Conservation (phyloP, 2,329 filamentous ascomycete species). For the Monosporascus ibericus region DNA sequence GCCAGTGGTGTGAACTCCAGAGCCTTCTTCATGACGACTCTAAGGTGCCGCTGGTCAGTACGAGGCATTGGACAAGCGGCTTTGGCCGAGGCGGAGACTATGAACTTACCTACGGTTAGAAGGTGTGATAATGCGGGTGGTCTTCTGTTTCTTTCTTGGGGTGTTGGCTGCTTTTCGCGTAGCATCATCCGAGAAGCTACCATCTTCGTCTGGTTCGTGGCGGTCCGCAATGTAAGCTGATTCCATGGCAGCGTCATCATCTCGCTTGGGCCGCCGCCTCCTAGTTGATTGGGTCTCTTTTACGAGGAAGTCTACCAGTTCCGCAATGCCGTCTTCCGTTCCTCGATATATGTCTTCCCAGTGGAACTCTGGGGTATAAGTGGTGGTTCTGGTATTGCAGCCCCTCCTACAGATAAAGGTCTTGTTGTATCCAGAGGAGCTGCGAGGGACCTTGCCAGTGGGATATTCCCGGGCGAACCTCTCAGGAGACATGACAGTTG, state of each 20-base stretch:
- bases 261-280: conserved; percentile 34
- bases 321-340: conserved; percentile 57
- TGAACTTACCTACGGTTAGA: conserved; percentile 33
- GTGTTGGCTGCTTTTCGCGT: conserved; percentile 34
- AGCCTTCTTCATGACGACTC: conserved; percentile 73
- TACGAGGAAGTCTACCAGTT: conserved; percentile 62
- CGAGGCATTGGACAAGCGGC: background rate
- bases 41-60: conserved; percentile 11
- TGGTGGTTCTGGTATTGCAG: conserved; percentile 81
- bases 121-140: conserved; percentile 35
- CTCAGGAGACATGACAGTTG: conserved; percentile 67
- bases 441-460: conserved; percentile 65
- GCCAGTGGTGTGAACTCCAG: conserved; percentile 95
- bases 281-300: conserved; percentile 67
- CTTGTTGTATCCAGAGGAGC: conserved; percentile 71
- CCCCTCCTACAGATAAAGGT: conserved; percentile 85
- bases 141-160: conserved; percentile 51
- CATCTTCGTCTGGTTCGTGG: conserved; percentile 20
- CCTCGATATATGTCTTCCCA: conserved; percentile 83
- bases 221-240: conserved; percentile 24
- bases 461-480: conserved; percentile 66
- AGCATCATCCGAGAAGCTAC: conserved; percentile 31
- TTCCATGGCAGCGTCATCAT: conserved; percentile 23
- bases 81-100: conserved; percentile 52
- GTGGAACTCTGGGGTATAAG: conserved; percentile 83